phyloP scores from a whole-genome alignment of 768 basidiomycete species.

The Mycena indigotica region DNA sequence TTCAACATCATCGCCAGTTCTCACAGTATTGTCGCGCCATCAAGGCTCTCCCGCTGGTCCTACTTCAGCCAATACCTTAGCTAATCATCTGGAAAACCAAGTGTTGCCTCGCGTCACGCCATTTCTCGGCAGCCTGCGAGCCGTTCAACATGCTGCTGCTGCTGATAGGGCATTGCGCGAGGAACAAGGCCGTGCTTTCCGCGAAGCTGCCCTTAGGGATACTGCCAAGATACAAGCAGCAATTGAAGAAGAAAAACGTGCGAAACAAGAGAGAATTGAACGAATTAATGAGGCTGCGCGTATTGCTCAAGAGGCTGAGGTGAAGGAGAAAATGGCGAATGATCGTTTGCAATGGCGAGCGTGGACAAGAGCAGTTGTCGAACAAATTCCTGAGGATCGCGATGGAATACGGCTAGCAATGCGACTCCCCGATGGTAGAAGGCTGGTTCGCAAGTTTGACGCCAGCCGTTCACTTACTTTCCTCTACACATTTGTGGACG shows the following conservation, averaged over 20 bases:
- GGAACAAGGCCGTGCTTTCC: conserved; percentile 82
- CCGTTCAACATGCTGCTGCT: conserved; percentile 50
- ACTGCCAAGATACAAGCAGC: conserved; percentile 63
- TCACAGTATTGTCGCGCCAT: conserved; percentile 87
- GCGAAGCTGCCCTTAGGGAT: conserved; percentile 64
- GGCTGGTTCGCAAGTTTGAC: conserved; percentile 61
- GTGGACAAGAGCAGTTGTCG: conserved; percentile 56
- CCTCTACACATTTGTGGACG: conserved; percentile 76
- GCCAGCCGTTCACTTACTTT: conserved; percentile 53
- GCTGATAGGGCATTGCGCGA: conserved; percentile 66
- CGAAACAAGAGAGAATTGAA: conserved; percentile 39
- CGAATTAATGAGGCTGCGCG: conserved; percentile 36
- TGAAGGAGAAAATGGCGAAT: conserved; percentile 35
- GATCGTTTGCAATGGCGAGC: conserved; percentile 57
- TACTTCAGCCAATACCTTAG: conserved; percentile 66
- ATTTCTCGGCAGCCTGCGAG: conserved; percentile 65
- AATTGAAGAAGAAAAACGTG: conserved; percentile 43
- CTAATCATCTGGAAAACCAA: conserved; percentile 65
- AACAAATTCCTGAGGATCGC: conserved; percentile 32
- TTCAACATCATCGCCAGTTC: conserved; percentile 43
- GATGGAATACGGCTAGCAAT: conserved; percentile 49
- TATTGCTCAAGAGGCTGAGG: conserved; percentile 37
- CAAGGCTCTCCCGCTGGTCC: conserved; percentile 62
- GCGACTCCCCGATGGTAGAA: conserved; percentile 57
- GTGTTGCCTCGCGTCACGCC: conserved; percentile 82